phyloP scores from a whole-genome alignment of 108 stramenopile genomes.

The Fistulifera pelliculosa region DNA sequence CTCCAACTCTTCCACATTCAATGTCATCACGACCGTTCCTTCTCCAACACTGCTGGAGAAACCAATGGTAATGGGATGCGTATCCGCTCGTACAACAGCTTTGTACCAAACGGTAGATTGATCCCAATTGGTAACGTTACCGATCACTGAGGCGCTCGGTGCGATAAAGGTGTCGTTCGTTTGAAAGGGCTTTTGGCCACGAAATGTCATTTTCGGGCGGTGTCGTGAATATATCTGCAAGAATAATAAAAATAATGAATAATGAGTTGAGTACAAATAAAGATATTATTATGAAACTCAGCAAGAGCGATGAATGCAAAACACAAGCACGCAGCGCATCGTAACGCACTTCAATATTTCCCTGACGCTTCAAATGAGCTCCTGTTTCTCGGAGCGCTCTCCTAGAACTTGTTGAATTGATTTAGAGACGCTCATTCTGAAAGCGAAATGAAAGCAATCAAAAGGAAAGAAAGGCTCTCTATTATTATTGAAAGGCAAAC shows the following conservation, averaged over 20 bases:
- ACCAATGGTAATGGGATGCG: slow-evolving; percentile 79
- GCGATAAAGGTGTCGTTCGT: slow-evolving; percentile 95
- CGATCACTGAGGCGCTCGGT: slow-evolving; percentile 94
- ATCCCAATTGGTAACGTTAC: slow-evolving; percentile 92
- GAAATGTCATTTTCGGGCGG: slow-evolving; percentile 75
- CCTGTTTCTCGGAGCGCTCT: slow-evolving; percentile 58
- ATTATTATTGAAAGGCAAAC: no score
- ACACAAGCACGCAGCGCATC: background rate
- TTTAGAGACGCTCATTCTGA: slow-evolving; percentile 1
- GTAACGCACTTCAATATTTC: slow-evolving; percentile 42
- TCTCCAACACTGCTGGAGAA: slow-evolving; percentile 79
- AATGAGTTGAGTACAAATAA: no score
- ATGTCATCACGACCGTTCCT: slow-evolving; percentile 80
- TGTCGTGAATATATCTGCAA: slow-evolving; percentile 75
- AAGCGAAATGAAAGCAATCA: no score
- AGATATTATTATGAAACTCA: no score
- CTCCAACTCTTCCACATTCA: slow-evolving; percentile 38
- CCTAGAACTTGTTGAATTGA: slow-evolving; percentile 12
- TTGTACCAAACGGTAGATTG: slow-evolving; percentile 96
- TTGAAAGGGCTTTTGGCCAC: slow-evolving; percentile 58
- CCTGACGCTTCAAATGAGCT: slow-evolving; percentile 44
- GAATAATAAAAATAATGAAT: background rate
- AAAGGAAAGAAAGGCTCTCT: no score
- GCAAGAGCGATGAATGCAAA: no score
- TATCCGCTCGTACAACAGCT: slow-evolving; percentile 90